Evolutionary conservation across 1,284 basidiomycete genomes (phyloP), one percentile per base, ranked within the genome.

Genomic region (Boletellus deceptivus): DNA sequence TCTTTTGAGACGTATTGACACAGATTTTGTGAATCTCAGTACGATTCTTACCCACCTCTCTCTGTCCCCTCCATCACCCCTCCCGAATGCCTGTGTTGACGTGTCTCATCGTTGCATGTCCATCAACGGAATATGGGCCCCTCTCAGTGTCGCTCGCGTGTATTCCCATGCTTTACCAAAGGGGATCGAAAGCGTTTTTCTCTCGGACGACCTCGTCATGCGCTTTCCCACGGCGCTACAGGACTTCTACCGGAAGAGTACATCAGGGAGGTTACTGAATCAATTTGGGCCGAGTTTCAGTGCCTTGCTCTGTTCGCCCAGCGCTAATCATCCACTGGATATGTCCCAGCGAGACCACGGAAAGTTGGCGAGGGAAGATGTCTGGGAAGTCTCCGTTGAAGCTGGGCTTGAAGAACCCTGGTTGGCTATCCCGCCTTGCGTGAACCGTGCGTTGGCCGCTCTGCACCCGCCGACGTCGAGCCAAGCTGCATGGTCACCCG

Each of bases 21-120:
- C 84, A 24, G 83, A 85, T 60, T 88, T 83, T 57, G 84, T 88
- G 57, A 86, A 88, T 63, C 71, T 86, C 40, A 75, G 82, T 33
- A 76, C 79, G 25, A 80, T 88, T 54, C 67, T 78, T 17, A 71
- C 74, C 46, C 54, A 68, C 27, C 52, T 63, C 22, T 72, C 44
- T 34, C 35, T 65, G n/a, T 41, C 62, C 69, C 70, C 54, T 67
- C 78, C 46, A 69, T 68, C 75, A 1, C 55, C 66, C 4, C 63
- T 63, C 34, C 59, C 56, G 27, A 49, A 17, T 11, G 50, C 51
- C 7, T 68, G 61, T 40, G 54, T 70, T 29, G 49, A 51, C 9
- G 56, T 68, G n/a, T 55, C 52, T 36, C 67, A 64, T 49, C 79
- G 81, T 11, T 80, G 77, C 17, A 63, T 73, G 14, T 62, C 70